Evolutionary conservation across 371 early-diverging fungal genomes (phyloP).

Genomic region (Sporodiniella umbellata): DNA sequence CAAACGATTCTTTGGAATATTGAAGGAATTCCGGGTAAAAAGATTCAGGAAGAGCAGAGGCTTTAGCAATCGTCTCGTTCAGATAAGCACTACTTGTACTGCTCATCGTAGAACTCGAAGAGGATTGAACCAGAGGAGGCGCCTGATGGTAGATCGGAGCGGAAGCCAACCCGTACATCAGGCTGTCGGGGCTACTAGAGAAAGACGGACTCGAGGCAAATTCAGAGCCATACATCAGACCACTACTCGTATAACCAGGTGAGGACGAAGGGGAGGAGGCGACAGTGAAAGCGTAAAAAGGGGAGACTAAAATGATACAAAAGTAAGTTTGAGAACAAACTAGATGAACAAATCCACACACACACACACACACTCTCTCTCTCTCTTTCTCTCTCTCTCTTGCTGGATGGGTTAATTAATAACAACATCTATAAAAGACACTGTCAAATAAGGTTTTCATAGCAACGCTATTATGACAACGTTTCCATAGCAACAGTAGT

Average conservation of each 20-base stretch:
- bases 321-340: background rate
- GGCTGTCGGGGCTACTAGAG: conserved; percentile 36
- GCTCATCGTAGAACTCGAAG: conserved; percentile 20
- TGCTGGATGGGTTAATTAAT: too few species aligned
- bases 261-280: conserved; percentile 8
- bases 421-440: too few species aligned
- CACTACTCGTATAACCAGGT: conserved; percentile 9
- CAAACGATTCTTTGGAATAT: conserved; percentile 43
- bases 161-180: conserved; percentile 22
- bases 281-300: conserved; percentile 14
- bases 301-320: conserved; percentile 16
- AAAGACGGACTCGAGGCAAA: conserved; percentile 3
- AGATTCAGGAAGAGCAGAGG: conserved; percentile 40
- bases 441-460: too few species aligned
- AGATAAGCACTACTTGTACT: conserved; percentile 26
- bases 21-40: conserved; percentile 47
- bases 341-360: too few species aligned
- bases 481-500: too few species aligned
- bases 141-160: conserved; percentile 19
- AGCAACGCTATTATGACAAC: too few species aligned
- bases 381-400: too few species aligned
- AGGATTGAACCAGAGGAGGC: conserved; percentile 36
- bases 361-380: too few species aligned
- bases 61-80: conserved; percentile 39
- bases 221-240: conserved; percentile 5